Evolutionary conservation across 495 filamentous ascomycete species (phyloP), one percentile per base, ranked within the genome.

Genomic region (Bathelium albidoporum): DNA sequence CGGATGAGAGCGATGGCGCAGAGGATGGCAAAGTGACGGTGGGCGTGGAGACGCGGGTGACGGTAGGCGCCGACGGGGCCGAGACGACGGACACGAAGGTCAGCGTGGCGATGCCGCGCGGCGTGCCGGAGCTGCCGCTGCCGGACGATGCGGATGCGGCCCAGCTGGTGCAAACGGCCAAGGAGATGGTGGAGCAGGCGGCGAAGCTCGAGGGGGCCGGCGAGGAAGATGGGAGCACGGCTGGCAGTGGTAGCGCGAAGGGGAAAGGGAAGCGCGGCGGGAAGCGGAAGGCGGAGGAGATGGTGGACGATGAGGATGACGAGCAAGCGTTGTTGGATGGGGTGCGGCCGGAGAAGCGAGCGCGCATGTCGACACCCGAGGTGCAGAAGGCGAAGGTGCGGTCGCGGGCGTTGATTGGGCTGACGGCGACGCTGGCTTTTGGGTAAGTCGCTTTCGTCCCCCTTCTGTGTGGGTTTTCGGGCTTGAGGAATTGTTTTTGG

Each of bases 261-360:
- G 90, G 44, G 5, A 22, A 16, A 5, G 44, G 49, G 4, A 34
- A 36, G 63, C n/a, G n/a, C n/a, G 43, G 55, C 26, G 66, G 66
- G 26, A 97, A 97, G 81, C 84, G 94, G 67, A 97, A 96, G 78
- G 83, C 83, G 0, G 88, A 88, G 12, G 91, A 95, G 32, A 77
- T 91, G 36, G 79, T 81, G 9, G 78, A 79, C 10, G 82, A 81
- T 16, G 79, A 78, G 22, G 82, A 81, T 34, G 81, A 80, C n/a
- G 83, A 0, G 9, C 49, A 55, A 16, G 49, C 20, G n/a, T n/a
- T n/a, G n/a, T n/a, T n/a, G 12, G 5, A 29, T 11, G 49, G 22
- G 29, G 49, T 20, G 24, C 81, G 59, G 77, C 78, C 24, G 80
- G 78, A 14, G 80, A 78, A 26, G 71, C 69, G 59, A 72, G 22